A percentile compares a stretch with the other conserved stretches of the same genome.
These are phyloP conservation scores for Aspergillus japonicus DNA, from an alignment of 2,329 filamentous ascomycete species.

Conservation along the genomic window DNA sequence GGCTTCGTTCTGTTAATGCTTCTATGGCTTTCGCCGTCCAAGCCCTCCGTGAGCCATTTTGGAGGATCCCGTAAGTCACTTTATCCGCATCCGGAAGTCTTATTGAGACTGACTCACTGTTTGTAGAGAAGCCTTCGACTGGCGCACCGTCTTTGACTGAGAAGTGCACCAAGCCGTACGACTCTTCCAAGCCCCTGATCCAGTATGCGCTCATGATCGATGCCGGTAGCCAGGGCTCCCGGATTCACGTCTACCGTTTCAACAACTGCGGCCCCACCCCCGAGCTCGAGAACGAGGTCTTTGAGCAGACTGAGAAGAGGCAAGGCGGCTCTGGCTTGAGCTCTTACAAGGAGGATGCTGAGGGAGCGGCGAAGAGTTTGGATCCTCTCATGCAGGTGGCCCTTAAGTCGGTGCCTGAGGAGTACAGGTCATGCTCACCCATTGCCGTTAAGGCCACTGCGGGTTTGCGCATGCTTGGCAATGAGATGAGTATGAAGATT, in stretches of 20 bases:
- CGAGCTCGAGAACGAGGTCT: constrained; percentile 87
- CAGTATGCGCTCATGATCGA: constrained; percentile 99
- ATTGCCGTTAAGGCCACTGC: constrained; percentile 98
- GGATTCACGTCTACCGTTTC: constrained; percentile 98
- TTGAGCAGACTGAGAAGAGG: constrained; percentile 87
- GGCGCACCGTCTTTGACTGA: constrained; percentile 56
- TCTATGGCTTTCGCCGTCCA: constrained; percentile 52
- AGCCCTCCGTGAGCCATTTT: constrained; percentile 24
- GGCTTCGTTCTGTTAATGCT: constrained; percentile 58
- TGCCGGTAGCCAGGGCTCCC: constrained; percentile 93
- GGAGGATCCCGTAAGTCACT: constrained; percentile 24
- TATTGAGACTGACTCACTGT: constrained; percentile 2
- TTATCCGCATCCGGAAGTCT: not conserved
- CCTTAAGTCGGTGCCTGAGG: constrained; percentile 78
- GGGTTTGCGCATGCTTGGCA: constrained; percentile 81
- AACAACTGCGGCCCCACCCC: constrained; percentile 98
- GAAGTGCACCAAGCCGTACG: constrained; percentile 79
- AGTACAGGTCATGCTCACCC: constrained; percentile 86
- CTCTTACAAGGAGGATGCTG: constrained; percentile 80
- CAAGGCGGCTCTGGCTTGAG: constrained; percentile 78
- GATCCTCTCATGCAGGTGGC: constrained; percentile 86
- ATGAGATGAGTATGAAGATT: constrained; percentile 77
- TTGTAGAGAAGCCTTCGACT: constrained; percentile 26
- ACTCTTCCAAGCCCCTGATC: constrained; percentile 85
- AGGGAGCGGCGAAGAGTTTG: constrained; percentile 84